Conservation (phyloP, 139 green algal genomes). For the Medakamo hakoo region DNA sequence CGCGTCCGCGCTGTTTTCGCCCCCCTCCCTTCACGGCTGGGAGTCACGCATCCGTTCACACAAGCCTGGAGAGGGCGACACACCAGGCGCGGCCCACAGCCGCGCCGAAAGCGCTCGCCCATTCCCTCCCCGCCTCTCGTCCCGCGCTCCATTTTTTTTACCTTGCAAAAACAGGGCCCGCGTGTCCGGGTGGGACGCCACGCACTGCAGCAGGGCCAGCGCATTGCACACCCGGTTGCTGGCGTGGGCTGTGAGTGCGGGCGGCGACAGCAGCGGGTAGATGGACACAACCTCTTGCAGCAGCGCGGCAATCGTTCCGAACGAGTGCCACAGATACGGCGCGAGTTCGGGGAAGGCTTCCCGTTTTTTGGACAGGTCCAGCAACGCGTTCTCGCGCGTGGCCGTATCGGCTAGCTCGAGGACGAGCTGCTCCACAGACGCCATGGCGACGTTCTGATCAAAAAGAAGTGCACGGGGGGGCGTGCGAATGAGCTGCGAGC, state of each 20-base stretch:
- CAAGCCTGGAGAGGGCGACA: too few species aligned
- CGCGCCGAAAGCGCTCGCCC: too few species aligned
- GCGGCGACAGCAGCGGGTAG: slow-evolving; percentile 86
- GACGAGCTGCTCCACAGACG: slow-evolving; percentile 46
- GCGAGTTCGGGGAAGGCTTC: slow-evolving; percentile 92
- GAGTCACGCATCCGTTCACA: too few species aligned
- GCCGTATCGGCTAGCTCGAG: slow-evolving; percentile 53
- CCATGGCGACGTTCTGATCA: too few species aligned
- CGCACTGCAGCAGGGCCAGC: slow-evolving; percentile 91
- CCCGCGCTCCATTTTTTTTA: too few species aligned
- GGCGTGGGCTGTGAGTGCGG: slow-evolving; percentile 78
- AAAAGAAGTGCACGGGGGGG: too few species aligned
- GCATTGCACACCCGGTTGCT: slow-evolving; percentile 98
- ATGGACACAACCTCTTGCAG: slow-evolving; percentile 96
- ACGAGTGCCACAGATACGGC: slow-evolving; percentile 91
- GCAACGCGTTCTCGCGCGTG: slow-evolving; percentile 77
- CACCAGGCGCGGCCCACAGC: too few species aligned
- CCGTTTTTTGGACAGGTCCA: slow-evolving; percentile 94
- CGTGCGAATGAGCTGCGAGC: too few species aligned
- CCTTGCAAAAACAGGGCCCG: slow-evolving; percentile 81
- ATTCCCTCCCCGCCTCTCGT: too few species aligned
- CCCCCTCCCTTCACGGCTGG: too few species aligned
- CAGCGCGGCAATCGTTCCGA: slow-evolving; percentile 85
- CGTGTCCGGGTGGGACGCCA: slow-evolving; percentile 90
- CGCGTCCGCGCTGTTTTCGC: too few species aligned